Evolutionary conservation across 2,329 filamentous ascomycete species (phyloP).

Genomic region (Elsinoe fawcettii): DNA sequence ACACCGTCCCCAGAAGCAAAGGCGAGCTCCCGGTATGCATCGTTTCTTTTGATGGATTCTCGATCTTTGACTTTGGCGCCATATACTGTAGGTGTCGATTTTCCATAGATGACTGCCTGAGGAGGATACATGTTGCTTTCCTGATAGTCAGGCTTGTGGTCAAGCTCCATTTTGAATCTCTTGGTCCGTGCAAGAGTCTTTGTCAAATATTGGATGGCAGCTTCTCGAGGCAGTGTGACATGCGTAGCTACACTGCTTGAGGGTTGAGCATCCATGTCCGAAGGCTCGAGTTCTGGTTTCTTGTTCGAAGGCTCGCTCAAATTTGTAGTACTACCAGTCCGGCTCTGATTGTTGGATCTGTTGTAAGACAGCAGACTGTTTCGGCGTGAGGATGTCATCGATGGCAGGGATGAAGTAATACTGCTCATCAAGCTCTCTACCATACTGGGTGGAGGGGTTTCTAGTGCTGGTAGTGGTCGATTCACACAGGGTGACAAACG

Average conservation of each 20-base stretch:
- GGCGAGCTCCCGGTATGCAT: conserved; percentile 77
- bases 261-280: conserved; percentile 15
- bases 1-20: conserved; percentile 88
- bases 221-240: conserved; percentile 48
- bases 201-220: conserved; percentile 59
- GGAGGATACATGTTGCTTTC: conserved; percentile 71
- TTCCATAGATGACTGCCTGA: conserved; percentile 74
- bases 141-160: conserved; percentile 53
- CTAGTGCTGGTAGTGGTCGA: conserved; percentile 54
- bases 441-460: conserved; percentile 31
- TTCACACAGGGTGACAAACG: conserved; percentile 69
- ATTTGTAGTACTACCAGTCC: conserved; percentile 23
- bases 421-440: conserved; percentile 40
- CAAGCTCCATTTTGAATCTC: conserved; percentile 67
- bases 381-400: not conserved
- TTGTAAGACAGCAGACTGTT: not conserved
- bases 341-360: conserved; percentile 11
- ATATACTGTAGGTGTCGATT: conserved; percentile 76
- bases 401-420: conserved; percentile 32
- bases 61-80: conserved; percentile 65
- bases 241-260: conserved; percentile 28
- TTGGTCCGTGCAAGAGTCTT: conserved; percentile 66
- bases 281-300: conserved; percentile 14
- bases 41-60: conserved; percentile 65
- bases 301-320: conserved; percentile 15